Evolutionary conservation across 2,329 filamentous ascomycete genomes (phyloP).

Genomic region (Penicillium sp.): DNA sequence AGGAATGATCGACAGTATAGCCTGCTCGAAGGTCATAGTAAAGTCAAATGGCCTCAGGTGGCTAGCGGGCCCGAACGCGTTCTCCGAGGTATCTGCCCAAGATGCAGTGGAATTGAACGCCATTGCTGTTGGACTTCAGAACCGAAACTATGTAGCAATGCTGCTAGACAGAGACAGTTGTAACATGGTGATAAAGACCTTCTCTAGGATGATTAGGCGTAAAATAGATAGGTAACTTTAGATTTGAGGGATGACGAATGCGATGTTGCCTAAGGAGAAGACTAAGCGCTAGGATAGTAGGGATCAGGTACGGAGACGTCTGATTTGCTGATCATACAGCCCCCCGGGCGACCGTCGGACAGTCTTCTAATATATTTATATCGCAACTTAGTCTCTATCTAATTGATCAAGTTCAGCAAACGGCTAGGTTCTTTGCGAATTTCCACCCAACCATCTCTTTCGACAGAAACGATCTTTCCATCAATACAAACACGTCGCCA

Average conservation of each 20-base stretch:
- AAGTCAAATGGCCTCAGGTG: neutral
- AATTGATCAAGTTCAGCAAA: slow-evolving; percentile 21
- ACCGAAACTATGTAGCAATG: neutral
- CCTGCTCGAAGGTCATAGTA: neutral
- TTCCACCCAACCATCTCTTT: slow-evolving; percentile 67
- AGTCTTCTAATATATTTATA: neutral
- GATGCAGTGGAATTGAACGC: neutral
- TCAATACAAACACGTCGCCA: slow-evolving; percentile 93
- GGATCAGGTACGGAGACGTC: no score
- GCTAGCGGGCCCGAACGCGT: neutral
- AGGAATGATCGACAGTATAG: neutral
- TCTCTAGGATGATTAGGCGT: neutral
- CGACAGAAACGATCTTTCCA: slow-evolving; percentile 77
- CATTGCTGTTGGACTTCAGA: neutral
- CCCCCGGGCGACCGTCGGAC: no score
- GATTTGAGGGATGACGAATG: neutral
- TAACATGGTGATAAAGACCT: neutral
- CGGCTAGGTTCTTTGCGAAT: slow-evolving; percentile 44
- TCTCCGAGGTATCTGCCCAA: neutral
- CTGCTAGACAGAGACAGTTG: neutral
- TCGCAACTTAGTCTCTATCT: neutral
- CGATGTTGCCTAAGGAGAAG: neutral
- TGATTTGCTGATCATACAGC: no score
- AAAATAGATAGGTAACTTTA: neutral
- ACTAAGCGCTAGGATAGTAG: neutral